Base-by-base conservation (phyloP, 345 rosid genomes). In the Arabidopsis arenosa region DNA sequence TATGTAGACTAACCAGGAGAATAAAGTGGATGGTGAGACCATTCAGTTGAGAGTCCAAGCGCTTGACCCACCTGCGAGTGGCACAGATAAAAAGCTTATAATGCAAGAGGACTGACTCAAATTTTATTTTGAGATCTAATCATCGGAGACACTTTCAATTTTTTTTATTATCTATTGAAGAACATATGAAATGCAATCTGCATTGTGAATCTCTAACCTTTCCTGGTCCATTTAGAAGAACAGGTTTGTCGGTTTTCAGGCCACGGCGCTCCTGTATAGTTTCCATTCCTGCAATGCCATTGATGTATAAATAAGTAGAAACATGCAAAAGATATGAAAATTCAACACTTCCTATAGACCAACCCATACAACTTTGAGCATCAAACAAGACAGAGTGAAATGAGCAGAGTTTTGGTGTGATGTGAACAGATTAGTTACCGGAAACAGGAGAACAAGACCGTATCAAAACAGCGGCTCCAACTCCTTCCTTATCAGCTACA, bases 211-310 rank as follows among this genome's bases (percentile, higher is more conserved):
- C 30, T 59, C 5, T 63, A 60, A 92, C 99, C 93, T 94, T 94
- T 40, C 99, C 97, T 60, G 99, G 99, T 17, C 99, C 97, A 57
- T 86, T 80, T 35, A 94, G 88, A 73, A 92, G 96, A 78, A 82
- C 40, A 21, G 97, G 97, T 57, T 92, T 92, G 57, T 88, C 86
- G 0, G 92, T 94, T 78, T 76, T 79, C 83, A 82, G 87, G 83
- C 90, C 89, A 7, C 98, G 89, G 1, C 97, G 97, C 72, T 81
- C 84, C 84, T 90, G 93, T 80, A 94, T 92, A 44, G 96, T 92
- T 79, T 86, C 92, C 73, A 95, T 66, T 49, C 99, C 99, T 94
- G 87, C 63, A 74, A 74, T 14, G 5, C n/a, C 26, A 69, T 28
- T 28, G 32, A 28, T 28, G 32, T 3, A 28, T 28, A 28, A 28